Evolutionary conservation across 2,329 filamentous ascomycete species (phyloP).

Genomic region (Amylocarpus encephaloides): DNA sequence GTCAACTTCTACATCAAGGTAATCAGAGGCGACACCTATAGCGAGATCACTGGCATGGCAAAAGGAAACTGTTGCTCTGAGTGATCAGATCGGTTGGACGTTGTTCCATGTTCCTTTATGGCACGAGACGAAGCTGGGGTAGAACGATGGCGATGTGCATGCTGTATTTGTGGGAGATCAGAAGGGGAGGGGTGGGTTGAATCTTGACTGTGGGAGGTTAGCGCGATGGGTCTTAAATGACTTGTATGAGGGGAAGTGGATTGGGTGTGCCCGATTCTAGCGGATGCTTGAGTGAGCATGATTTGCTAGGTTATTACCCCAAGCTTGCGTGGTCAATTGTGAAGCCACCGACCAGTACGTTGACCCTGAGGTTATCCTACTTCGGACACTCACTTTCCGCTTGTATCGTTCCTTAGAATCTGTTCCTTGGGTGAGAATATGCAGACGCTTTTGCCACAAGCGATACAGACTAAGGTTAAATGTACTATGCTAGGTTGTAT

Average conservation of each 20-base stretch:
- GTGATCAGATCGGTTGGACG: slow-evolving; percentile 22
- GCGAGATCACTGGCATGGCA: slow-evolving; percentile 19
- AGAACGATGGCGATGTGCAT: slow-evolving; percentile 15
- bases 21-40: slow-evolving; percentile 20
- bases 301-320: too few relatives aligned
- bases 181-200: slow-evolving; percentile 20
- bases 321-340: too few relatives aligned
- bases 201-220: slow-evolving; percentile 20
- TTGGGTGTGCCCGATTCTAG: slow-evolving; percentile 15
- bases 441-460: too few relatives aligned
- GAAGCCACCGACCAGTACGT: too few relatives aligned
- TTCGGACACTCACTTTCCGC: too few relatives aligned
- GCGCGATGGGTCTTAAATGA: slow-evolving; percentile 23
- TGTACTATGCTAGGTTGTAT: too few relatives aligned
- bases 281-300: slow-evolving; percentile 13
- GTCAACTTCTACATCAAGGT: slow-evolving; percentile 22
- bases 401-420: too few relatives aligned
- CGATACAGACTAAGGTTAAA: too few relatives aligned
- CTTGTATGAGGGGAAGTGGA: slow-evolving; percentile 23
- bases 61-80: slow-evolving; percentile 21
- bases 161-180: slow-evolving; percentile 22
- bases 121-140: slow-evolving; percentile 15
- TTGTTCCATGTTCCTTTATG: slow-evolving; percentile 23
- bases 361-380: too few relatives aligned
- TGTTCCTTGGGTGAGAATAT: too few relatives aligned